Conservation (phyloP, 2,329 filamentous ascomycete genomes). For the Xylariaceae sp. region DNA sequence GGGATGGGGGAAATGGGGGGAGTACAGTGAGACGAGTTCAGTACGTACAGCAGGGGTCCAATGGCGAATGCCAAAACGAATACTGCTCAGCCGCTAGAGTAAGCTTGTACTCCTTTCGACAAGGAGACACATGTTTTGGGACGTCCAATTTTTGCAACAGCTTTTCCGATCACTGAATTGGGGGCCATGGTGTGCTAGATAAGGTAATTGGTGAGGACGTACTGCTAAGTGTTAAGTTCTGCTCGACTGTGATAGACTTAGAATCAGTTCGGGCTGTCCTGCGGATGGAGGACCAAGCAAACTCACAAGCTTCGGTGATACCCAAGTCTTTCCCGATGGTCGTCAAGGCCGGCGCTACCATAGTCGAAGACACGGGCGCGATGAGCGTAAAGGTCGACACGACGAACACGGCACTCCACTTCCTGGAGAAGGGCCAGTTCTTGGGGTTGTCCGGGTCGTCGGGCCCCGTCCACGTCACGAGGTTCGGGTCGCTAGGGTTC, state of each 20-base stretch:
- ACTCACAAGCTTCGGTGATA: slow-evolving; percentile 33
- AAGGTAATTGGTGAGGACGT: too few relatives aligned
- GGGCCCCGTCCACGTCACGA: slow-evolving; percentile 44
- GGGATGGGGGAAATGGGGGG: background rate
- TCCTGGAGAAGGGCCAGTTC: slow-evolving; percentile 48
- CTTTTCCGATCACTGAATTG: too few relatives aligned
- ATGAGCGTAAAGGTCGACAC: slow-evolving; percentile 53
- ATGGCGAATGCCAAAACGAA: slow-evolving; percentile 48
- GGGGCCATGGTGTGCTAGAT: too few relatives aligned
- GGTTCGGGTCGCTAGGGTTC: slow-evolving; percentile 29
- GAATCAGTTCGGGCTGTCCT: background rate
- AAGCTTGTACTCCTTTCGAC: too few relatives aligned
- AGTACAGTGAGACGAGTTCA: background rate
- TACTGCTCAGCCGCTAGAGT: too few relatives aligned
- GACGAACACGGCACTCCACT: slow-evolving; percentile 49
- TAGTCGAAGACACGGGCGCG: slow-evolving; percentile 51
- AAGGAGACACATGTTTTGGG: too few relatives aligned
- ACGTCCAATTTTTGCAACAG: too few relatives aligned
- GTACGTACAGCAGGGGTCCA: slow-evolving; percentile 36
- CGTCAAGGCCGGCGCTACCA: slow-evolving; percentile 44
- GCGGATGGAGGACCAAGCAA: background rate
- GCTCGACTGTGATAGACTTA: slow-evolving; percentile 23
- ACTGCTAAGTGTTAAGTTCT: slow-evolving; percentile 31
- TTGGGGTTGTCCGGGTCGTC: slow-evolving; percentile 43
- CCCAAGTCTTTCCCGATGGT: slow-evolving; percentile 46